Evolutionary conservation across 1,139 yeast genomes (phyloP).

Genomic region (Wickerhamomyces sp.): DNA sequence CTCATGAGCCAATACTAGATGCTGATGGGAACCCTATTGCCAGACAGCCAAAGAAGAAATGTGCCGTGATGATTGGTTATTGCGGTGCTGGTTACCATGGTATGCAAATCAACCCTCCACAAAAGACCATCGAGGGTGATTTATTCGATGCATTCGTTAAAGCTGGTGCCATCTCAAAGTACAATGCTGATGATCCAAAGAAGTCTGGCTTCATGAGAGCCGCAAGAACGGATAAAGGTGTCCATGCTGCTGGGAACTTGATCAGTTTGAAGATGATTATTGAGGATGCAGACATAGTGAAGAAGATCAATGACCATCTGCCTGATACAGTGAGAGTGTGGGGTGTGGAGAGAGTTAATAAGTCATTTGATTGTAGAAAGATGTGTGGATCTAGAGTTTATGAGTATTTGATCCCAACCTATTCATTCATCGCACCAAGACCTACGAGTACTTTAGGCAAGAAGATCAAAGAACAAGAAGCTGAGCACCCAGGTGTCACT

Average conservation of each 20-base stretch:
- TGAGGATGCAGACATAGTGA: slow-evolving; percentile 75
- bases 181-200: slow-evolving; percentile 84
- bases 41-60: slow-evolving; percentile 49
- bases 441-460: slow-evolving; percentile 62
- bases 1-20: slow-evolving; percentile 40
- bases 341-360: slow-evolving; percentile 89
- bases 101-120: slow-evolving; percentile 91
- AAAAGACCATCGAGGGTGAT: slow-evolving; percentile 89
- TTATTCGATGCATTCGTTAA: slow-evolving; percentile 76
- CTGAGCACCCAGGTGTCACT: slow-evolving; percentile 52
- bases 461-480: slow-evolving; percentile 49
- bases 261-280: slow-evolving; percentile 82
- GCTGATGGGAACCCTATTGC: slow-evolving; percentile 57
- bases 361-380: slow-evolving; percentile 90
- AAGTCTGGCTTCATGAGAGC: slow-evolving; percentile 92
- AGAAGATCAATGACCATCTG: slow-evolving; percentile 64
- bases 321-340: slow-evolving; percentile 89
- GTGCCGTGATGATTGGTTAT: slow-evolving; percentile 90
- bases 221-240: slow-evolving; percentile 98
- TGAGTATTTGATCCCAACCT: slow-evolving; percentile 90
- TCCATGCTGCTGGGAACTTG: slow-evolving; percentile 97
- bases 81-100: slow-evolving; percentile 99
- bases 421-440: slow-evolving; percentile 85
- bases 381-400: slow-evolving; percentile 92
- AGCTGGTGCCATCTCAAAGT: slow-evolving; percentile 88